A percentile compares a stretch with the other conserved stretches of the same genome.
Evolutionary conservation across 169 alveolate genomes (phyloP).

Genomic region (Theileria annulata): DNA sequence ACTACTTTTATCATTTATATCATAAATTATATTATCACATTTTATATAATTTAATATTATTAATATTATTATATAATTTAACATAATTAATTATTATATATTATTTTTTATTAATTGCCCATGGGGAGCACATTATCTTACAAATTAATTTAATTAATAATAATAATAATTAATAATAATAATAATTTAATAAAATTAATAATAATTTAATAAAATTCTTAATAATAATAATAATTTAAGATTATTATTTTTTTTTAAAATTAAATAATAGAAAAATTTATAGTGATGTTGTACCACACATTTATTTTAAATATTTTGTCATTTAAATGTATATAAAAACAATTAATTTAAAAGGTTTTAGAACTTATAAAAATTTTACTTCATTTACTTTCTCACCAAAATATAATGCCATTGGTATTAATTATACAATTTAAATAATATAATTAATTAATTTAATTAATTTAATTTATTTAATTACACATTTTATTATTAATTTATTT

Average conservation of each 20-base stretch:
- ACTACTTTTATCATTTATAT: neutral
- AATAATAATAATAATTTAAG: neutral
- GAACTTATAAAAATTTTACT: constrained; percentile 81
- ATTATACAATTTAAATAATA: too few relatives aligned
- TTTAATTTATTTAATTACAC: too few relatives aligned
- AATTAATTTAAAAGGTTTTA: constrained; percentile 80
- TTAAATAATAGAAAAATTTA: neutral
- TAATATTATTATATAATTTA: too few relatives aligned
- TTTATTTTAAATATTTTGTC: neutral
- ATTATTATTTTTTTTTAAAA: too few relatives aligned
- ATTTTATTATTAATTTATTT: neutral
- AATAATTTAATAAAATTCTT: neutral
- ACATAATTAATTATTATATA: too few relatives aligned
- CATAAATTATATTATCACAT: neutral
- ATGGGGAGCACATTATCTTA: neutral
- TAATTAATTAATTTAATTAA: too few relatives aligned
- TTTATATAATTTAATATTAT: too few relatives aligned
- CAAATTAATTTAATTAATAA: neutral
- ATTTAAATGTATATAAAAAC: constrained; percentile 81
- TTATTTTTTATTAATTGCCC: neutral
- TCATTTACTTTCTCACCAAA: constrained; percentile 44
- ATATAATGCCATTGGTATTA: constrained; percentile 63
- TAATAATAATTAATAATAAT: neutral
- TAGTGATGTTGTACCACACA: constrained; percentile 8
- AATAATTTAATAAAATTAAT: neutral